Conservation (phyloP, 192 early-diverging fungal species). For the Podila minutissima region DNA sequence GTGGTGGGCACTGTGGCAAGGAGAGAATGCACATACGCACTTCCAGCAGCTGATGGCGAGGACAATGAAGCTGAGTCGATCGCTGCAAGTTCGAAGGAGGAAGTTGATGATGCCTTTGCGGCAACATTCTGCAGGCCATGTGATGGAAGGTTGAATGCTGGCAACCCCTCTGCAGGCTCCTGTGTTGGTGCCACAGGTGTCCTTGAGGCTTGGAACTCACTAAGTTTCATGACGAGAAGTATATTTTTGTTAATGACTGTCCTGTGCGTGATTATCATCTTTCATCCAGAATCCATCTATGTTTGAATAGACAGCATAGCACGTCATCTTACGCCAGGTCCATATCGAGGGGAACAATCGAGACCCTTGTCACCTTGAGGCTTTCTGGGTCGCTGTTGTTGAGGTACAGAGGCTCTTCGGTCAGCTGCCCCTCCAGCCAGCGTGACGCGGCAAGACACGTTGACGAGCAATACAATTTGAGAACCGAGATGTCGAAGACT, state of each 20-base stretch:
- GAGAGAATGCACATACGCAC: conserved; percentile 36
- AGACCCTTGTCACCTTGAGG: conserved; percentile 21
- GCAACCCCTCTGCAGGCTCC: background rate
- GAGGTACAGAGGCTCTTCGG: conserved; percentile 81
- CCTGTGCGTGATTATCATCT: background rate
- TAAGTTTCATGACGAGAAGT: background rate
- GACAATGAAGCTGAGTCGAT: background rate
- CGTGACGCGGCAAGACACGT: conserved; percentile 77
- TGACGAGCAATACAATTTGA: conserved; percentile 75
- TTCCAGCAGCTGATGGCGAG: background rate
- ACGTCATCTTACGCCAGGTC: conserved; percentile 24
- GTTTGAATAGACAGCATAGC: background rate
- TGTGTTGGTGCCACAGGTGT: background rate
- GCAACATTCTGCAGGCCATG: background rate
- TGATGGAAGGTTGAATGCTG: conserved; percentile 24
- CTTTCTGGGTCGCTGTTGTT: conserved; percentile 46
- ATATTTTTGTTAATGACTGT: background rate
- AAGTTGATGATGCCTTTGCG: background rate
- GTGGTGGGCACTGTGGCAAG: conserved; percentile 33
- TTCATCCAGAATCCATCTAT: background rate
- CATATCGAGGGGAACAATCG: conserved; percentile 40
- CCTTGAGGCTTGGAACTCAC: conserved; percentile 27
- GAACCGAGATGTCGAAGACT: conserved; percentile 79
- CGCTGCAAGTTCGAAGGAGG: background rate
- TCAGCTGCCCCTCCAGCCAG: conserved; percentile 75